Evolutionary conservation across 139 green algal species (phyloP).

Genomic region (Picochlorum sp.): DNA sequence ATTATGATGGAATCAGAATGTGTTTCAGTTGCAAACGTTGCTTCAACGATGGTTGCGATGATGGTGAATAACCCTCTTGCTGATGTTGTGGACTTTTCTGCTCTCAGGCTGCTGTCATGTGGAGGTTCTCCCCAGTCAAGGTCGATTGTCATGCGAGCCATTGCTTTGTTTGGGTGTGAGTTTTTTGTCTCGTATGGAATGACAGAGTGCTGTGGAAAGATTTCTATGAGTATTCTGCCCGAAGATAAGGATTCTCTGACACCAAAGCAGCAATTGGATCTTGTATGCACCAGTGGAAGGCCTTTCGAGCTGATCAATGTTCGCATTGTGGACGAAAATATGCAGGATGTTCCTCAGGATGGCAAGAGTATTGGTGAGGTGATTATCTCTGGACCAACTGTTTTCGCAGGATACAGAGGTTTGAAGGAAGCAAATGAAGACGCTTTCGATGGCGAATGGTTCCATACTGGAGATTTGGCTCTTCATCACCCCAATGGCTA

Average conservation of each 20-base stretch:
- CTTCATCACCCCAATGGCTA: slow-evolving; percentile 39
- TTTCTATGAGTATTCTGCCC: slow-evolving; percentile 79
- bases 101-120: slow-evolving; percentile 71
- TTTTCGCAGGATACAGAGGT: slow-evolving; percentile 64
- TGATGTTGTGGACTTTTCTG: slow-evolving; percentile 53
- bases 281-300: slow-evolving; percentile 58
- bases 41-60: slow-evolving; percentile 82
- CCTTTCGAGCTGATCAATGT: slow-evolving; percentile 68
- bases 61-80: slow-evolving; percentile 63
- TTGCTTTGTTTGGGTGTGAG: slow-evolving; percentile 66
- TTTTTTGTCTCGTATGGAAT: slow-evolving; percentile 88
- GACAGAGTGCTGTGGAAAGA: slow-evolving; percentile 95
- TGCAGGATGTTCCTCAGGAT: slow-evolving; percentile 35
- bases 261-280: slow-evolving; percentile 35
- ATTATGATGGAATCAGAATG: slow-evolving; percentile 78
- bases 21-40: slow-evolving; percentile 68
- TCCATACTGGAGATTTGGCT: slow-evolving; percentile 70
- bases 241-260: slow-evolving; percentile 6
- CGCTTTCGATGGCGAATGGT: slow-evolving; percentile 56
- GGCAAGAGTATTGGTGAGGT: slow-evolving; percentile 57
- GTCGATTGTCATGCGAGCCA: slow-evolving; percentile 37
- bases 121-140: slow-evolving; percentile 69
- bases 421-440: slow-evolving; percentile 34
- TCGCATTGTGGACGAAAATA: slow-evolving; percentile 41
- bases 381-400: slow-evolving; percentile 51